Evolutionary conservation across 1,139 yeast genomes (phyloP), one percentile per base, ranked within the genome.

Genomic region (Candida neerlandica): DNA sequence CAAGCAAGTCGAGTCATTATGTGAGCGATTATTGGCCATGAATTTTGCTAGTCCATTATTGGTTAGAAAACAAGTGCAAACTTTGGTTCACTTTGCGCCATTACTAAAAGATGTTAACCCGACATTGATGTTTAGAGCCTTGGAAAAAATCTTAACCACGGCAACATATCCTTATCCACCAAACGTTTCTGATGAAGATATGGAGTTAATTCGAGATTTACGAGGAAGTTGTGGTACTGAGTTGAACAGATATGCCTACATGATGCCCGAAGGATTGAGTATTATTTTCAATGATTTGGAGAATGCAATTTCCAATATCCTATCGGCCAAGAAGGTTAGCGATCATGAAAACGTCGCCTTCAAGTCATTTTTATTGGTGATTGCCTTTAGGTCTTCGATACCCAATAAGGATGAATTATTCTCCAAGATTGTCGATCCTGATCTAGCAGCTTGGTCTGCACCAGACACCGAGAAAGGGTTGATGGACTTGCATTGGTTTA

Each of bases 1-100:
- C 52, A 72, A 73, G 10, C 78, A 86, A 52, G 86, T 91, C 21
- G 95, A 90, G 61, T 79, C 78, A 26, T 78, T 95, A 61, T 91
- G 97, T 46, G 86, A 86, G 54, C 81, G 90, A 56, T 72, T 94
- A 52, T 73, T 92, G 51, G 86, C 85, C 21, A 80, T 94, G 80
- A 82, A 84, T 52, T 77, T 89, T 39, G 80, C 86, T 29, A 92
- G 91, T 55, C 97, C 98, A 1, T 77, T 88, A 54, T 70, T 95
- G 44, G 78, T 89, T 54, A 81, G 96, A 57, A 91, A 90, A 58
- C 89, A 90, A 61, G 88, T 91, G 15, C 98, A 94, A 67, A 89
- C 96, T 2, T 77, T 92, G 58, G 98, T 95, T n/a, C 96, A 94
- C 64, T 94, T 94, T 66, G 89, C 97, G n/a, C 97, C 98, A 1